Evolutionary conservation across 345 rosid species (phyloP).

Genomic region (Barbarea vulgaris): DNA sequence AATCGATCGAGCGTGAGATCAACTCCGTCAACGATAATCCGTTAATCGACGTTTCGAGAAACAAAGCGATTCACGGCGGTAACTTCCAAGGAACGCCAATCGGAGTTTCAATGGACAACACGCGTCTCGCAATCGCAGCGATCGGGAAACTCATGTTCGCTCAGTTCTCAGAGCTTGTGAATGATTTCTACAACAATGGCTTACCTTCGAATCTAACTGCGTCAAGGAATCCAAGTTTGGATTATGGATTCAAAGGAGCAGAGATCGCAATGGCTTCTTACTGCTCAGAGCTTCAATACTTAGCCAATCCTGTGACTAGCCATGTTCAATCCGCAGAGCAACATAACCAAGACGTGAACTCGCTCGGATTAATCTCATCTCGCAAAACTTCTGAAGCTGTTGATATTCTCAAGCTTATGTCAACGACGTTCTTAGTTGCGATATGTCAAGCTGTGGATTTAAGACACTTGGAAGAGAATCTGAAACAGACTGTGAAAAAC

Average conservation of each 20-base stretch:
- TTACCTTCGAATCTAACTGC: slow-evolving; percentile 71
- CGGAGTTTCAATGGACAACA: slow-evolving; percentile 87
- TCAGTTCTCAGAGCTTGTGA: slow-evolving; percentile 74
- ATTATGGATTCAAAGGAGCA: slow-evolving; percentile 80
- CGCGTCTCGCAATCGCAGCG: slow-evolving; percentile 63
- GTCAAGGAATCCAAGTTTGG: slow-evolving; percentile 66
- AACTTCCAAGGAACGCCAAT: slow-evolving; percentile 88
- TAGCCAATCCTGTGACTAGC: slow-evolving; percentile 75
- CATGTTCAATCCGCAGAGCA: slow-evolving; percentile 84
- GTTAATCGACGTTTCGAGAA: slow-evolving; percentile 68
- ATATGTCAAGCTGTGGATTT: slow-evolving; percentile 73
- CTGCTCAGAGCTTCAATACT: slow-evolving; percentile 74
- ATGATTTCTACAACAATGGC: slow-evolving; percentile 81
- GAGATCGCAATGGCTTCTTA: slow-evolving; percentile 88
- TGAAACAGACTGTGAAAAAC: slow-evolving; percentile 58
- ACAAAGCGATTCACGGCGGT: slow-evolving; percentile 75
- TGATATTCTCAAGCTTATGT: slow-evolving; percentile 73
- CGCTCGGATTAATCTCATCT: slow-evolving; percentile 67
- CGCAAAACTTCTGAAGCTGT: slow-evolving; percentile 66
- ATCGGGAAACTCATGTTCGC: slow-evolving; percentile 84
- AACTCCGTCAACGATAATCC: slow-evolving; percentile 86
- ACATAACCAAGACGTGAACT: slow-evolving; percentile 82
- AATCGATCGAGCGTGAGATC: slow-evolving; percentile 74
- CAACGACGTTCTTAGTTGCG: slow-evolving; percentile 64
- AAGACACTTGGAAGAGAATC: slow-evolving; percentile 75